Base-by-base conservation (phyloP, 495 filamentous ascomycete species). In the Poronia punctata region DNA sequence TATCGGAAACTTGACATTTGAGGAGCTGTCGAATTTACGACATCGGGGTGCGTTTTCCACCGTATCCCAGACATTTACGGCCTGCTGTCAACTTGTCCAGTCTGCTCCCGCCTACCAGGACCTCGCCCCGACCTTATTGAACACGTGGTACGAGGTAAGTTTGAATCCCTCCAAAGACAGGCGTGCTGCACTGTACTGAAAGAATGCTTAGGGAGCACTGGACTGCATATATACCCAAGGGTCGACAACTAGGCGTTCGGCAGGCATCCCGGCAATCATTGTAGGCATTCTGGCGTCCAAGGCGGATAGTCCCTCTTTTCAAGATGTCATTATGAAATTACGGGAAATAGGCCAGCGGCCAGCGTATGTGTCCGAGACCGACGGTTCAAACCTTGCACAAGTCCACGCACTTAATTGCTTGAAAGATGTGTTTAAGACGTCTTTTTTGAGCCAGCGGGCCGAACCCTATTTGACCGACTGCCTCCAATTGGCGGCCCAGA, bases 11-110 rank as follows among this genome's bases (percentile, higher is more conserved):
- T 61, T 88, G 0, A 79, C 82, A 29, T 92, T 96, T 50, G 74
- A 72, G 16, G 86, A 97, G 57, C 68, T 98, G 2, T 78, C 85
- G 0, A 81, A 78, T 28, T 72, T 97, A 33, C 78, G 92, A 9
- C 92, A 98, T 57, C 74, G 92, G 43, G 92, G 92, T 35, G 92
- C 92, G 12, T 97, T 97, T 54, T 89, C 88, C 0, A 88, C 88
- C 5, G 90, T 96, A 3, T 83, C 92, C 5, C 81, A 84, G 38
- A 93, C 88, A 0, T 97, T 95, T 52, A 70, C 80, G 1, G 72
- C 70, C 12, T 90, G 86, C 48, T 96, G 90, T 54, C 62, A 70
- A 61, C 49, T 80, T 53, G 51, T 60, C 38, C 43, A 71, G 70
- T 54, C 61, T 52, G 21, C 67, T 47, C 17, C 27, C 51, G 72